Evolutionary conservation across 768 basidiomycete species (phyloP).

Genomic region (Collybia sp.): DNA sequence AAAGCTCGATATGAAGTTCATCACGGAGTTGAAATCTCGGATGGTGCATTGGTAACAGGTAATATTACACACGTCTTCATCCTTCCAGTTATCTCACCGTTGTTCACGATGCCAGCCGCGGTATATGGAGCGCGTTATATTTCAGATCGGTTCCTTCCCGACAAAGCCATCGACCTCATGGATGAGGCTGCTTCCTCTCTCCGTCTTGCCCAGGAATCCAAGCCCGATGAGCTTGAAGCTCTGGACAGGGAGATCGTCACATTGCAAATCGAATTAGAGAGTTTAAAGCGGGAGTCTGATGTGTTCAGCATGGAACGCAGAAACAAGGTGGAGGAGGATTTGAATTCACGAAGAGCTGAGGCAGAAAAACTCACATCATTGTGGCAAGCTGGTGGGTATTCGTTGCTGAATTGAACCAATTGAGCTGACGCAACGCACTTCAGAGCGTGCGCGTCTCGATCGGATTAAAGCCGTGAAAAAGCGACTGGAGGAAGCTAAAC

Average conservation of each 20-base stretch:
- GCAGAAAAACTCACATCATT: conserved; percentile 55
- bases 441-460: conserved; percentile 66
- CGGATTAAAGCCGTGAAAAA: conserved; percentile 70
- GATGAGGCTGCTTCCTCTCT: conserved; percentile 91
- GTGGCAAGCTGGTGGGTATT: conserved; percentile 66
- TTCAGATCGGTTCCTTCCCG: conserved; percentile 82
- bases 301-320: conserved; percentile 77
- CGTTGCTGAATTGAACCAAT: neutral
- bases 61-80: neutral
- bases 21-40: conserved; percentile 90
- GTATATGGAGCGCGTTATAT: conserved; percentile 84
- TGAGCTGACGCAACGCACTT: neutral
- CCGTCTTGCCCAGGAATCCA: conserved; percentile 83
- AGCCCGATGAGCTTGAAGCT: conserved; percentile 79
- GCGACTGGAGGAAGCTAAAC: conserved; percentile 76
- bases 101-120: conserved; percentile 47
- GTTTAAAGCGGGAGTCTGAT: conserved; percentile 84
- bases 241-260: conserved; percentile 84
- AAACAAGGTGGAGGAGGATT: conserved; percentile 57
- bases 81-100: neutral
- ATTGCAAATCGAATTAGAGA: conserved; percentile 85
- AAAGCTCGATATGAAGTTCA: conserved; percentile 87
- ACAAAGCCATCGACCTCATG: conserved; percentile 89
- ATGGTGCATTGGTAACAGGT: conserved; percentile 85
- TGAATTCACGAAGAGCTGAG: conserved; percentile 57